A percentile compares a stretch with the other conserved stretches of the same genome.
phyloP scores from a whole-genome alignment of 495 filamentous ascomycete genomes.

The Hypoxylon rickii region DNA sequence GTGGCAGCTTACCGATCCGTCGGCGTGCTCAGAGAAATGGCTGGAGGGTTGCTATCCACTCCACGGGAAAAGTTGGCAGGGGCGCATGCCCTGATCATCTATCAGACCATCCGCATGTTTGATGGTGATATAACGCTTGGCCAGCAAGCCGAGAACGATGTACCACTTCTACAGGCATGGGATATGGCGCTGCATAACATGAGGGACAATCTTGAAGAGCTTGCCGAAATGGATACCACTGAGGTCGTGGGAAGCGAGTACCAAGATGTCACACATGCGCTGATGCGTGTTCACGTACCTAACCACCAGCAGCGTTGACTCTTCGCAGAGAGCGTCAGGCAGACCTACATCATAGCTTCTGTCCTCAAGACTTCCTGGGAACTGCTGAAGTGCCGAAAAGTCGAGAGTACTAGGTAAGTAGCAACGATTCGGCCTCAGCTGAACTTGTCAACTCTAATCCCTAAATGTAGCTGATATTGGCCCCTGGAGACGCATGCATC shows the following conservation, averaged over 20 bases:
- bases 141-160: slow-evolving; percentile 40
- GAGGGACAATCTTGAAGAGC: slow-evolving; percentile 37
- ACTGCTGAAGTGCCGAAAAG: slow-evolving; percentile 18
- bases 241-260: slow-evolving; percentile 36
- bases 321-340: slow-evolving; percentile 32
- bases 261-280: background rate
- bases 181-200: slow-evolving; percentile 38
- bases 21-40: slow-evolving; percentile 27
- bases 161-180: slow-evolving; percentile 40
- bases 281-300: background rate
- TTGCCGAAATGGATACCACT: slow-evolving; percentile 10
- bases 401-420: too few species aligned
- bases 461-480: slow-evolving; percentile 12
- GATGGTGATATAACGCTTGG: slow-evolving; percentile 43
- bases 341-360: slow-evolving; percentile 30
- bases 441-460: too few species aligned
- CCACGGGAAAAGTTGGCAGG: slow-evolving; percentile 41
- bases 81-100: slow-evolving; percentile 41
- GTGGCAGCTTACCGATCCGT: slow-evolving; percentile 44
- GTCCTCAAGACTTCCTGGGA: slow-evolving; percentile 18
- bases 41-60: slow-evolving; percentile 7
- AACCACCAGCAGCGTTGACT: slow-evolving; percentile 28
- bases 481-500: slow-evolving; percentile 20
- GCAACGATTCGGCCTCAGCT: too few species aligned
- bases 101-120: slow-evolving; percentile 45